A percentile compares a stretch with the other conserved stretches of the same genome.
Evolutionary conservation across 352 stramenopile genomes (phyloP).

Genomic region (Pythium periplocum): DNA sequence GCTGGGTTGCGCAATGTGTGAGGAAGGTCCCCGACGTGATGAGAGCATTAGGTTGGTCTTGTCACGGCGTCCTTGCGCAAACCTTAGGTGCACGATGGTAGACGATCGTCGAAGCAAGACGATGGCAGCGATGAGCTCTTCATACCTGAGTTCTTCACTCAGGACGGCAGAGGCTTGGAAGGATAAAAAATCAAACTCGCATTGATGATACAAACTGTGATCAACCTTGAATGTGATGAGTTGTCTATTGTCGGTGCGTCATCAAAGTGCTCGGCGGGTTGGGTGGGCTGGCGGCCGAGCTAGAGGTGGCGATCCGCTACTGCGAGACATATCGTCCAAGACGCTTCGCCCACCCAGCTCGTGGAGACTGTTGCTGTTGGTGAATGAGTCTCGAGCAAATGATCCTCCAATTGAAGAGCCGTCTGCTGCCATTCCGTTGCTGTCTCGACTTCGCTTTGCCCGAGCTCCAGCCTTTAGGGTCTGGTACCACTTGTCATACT

Average conservation of each 20-base stretch:
- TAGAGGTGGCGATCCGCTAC: constrained; percentile 18
- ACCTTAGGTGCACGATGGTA: constrained; percentile 76
- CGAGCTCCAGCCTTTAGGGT: constrained; percentile 79
- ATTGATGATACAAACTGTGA: no score
- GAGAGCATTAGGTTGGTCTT: constrained; percentile 46
- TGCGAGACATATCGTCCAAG: neutral
- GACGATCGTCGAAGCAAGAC: no score
- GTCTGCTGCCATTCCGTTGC: constrained; percentile 7
- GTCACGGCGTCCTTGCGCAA: constrained; percentile 37
- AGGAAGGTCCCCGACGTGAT: constrained; percentile 25
- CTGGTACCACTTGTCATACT: constrained; percentile 87
- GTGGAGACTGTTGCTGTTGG: constrained; percentile 64
- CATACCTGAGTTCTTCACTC: no score
- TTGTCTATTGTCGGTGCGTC: neutral
- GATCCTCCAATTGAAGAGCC: constrained; percentile 6
- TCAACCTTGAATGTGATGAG: no score
- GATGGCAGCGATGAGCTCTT: no score
- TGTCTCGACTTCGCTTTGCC: constrained; percentile 69
- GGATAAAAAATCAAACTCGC: no score
- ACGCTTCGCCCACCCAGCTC: constrained; percentile 14
- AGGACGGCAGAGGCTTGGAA: no score
- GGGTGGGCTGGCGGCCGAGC: constrained; percentile 47
- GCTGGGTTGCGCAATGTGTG: constrained; percentile 63
- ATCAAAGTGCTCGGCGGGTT: constrained; percentile 51
- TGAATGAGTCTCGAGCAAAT: constrained; percentile 50